Evolutionary conservation across 345 rosid genomes (phyloP).

Genomic region (Brassica napus): Da-Ae NC_063450.1:50358501-50359000

Average conservation of each 20-base stretch:
- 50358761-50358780: conserved; percentile 39
- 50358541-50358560: conserved; percentile 35
- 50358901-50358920: background rate
- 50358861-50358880: conserved; percentile 66
- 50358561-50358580: conserved; percentile 36
- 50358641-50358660: conserved; percentile 28
- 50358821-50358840: conserved; percentile 94
- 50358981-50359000: background rate
- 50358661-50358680: conserved; percentile 20
- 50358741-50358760: background rate
- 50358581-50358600: conserved; percentile 34
- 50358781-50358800: conserved; percentile 17
- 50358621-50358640: conserved; percentile 70
- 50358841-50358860: conserved; percentile 95
- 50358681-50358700: background rate
- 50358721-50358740: conserved; percentile 39
- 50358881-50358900: background rate
- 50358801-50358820: conserved; percentile 76
- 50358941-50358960: background rate
- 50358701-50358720: conserved; percentile 6
- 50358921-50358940: background rate
- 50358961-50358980: background rate
- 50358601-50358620: conserved; percentile 77
- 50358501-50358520: conserved; percentile 32
- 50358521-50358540: conserved; percentile 38